A percentile compares a stretch with the other conserved stretches of the same genome.
Conservation (phyloP, 352 stramenopile species). For the Phytophthora melonis region DNA sequence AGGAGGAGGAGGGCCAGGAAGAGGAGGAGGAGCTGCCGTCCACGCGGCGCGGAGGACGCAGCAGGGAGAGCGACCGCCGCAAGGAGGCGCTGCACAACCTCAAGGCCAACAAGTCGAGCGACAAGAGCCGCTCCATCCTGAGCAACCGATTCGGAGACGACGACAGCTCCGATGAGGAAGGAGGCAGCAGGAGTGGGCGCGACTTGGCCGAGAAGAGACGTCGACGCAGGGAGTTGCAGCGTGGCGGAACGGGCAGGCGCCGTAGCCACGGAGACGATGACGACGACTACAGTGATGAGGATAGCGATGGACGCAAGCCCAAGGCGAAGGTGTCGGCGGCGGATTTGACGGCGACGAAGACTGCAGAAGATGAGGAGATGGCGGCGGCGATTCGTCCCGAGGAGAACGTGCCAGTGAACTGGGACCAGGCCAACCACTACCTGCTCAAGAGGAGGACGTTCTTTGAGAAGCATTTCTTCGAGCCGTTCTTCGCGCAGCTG, state of each 20-base stretch:
- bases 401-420: constrained; percentile 77
- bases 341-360: constrained; percentile 45
- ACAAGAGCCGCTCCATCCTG: constrained; percentile 84
- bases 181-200: constrained; percentile 44
- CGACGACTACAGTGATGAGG: constrained; percentile 57
- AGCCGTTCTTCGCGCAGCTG: constrained; percentile 86
- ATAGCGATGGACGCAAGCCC: constrained; percentile 47
- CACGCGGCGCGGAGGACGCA: constrained; percentile 67
- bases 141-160: constrained; percentile 76
- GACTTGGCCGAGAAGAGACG: constrained; percentile 82
- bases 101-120: constrained; percentile 79
- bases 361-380: constrained; percentile 57
- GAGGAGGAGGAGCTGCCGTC: constrained; percentile 55
- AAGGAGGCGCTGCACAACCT: constrained; percentile 86
- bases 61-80: constrained; percentile 71
- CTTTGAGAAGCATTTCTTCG: constrained; percentile 90
- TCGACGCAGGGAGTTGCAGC: constrained; percentile 76
- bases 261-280: constrained; percentile 35
- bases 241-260: constrained; percentile 44
- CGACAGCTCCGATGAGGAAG: constrained; percentile 61
- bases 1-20: constrained; percentile 42
- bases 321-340: constrained; percentile 34
- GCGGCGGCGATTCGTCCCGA: constrained; percentile 54
- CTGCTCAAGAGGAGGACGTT: constrained; percentile 76
- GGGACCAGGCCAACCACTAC: constrained; percentile 84